These are phyloP conservation scores for Phytophthora foliorum DNA, from an alignment of 352 stramenopile species.

Conservation along the genomic window DNA sequence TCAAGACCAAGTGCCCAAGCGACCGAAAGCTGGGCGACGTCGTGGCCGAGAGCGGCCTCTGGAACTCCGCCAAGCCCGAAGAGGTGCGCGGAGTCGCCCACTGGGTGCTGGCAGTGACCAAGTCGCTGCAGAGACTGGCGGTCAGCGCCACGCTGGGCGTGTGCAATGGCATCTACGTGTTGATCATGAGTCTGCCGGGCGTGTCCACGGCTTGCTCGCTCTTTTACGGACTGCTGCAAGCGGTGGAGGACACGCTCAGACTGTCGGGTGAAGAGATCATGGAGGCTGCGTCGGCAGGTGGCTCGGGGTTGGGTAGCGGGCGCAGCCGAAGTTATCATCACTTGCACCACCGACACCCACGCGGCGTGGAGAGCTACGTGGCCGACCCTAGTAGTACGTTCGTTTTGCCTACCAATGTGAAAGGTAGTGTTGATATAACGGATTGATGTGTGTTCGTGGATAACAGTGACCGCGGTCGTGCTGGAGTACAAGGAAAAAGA, in stretches of 20 bases:
- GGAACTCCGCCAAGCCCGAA: conserved; percentile 61
- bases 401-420: background rate
- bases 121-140: conserved; percentile 69
- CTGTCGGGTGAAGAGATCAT: conserved; percentile 53
- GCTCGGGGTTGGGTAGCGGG: conserved; percentile 23
- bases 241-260: conserved; percentile 73
- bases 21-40: conserved; percentile 45
- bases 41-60: conserved; percentile 69
- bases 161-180: conserved; percentile 76
- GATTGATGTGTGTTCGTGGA: conserved; percentile 20
- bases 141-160: conserved; percentile 57
- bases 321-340: conserved; percentile 46
- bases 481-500: conserved; percentile 91
- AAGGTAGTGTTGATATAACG: conserved; percentile 11
- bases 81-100: conserved; percentile 78
- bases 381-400: conserved; percentile 73
- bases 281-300: conserved; percentile 37
- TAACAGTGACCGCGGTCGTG: conserved; percentile 82
- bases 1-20: conserved; percentile 38
- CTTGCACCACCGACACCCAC: conserved; percentile 43
- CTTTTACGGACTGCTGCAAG: conserved; percentile 74
- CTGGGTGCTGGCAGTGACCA: conserved; percentile 66
- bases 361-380: conserved; percentile 62
- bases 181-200: conserved; percentile 80
- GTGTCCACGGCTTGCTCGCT: conserved; percentile 76